A percentile compares a stretch with the other conserved stretches of the same genome.
Conservation (phyloP, 164 flowering plant genomes). For the Piper betle region DNA sequence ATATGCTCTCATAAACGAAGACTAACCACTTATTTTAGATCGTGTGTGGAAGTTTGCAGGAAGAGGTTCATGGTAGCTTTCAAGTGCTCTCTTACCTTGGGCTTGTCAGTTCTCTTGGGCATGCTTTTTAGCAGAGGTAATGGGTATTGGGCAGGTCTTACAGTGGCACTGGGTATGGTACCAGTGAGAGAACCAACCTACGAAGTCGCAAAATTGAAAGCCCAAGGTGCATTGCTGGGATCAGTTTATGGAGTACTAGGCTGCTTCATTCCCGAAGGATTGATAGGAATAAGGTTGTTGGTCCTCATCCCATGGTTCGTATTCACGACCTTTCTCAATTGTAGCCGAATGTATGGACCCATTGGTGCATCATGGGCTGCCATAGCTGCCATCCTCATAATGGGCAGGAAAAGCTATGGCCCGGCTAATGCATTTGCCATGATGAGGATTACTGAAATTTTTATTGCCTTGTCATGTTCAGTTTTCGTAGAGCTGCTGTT, state of each 20-base stretch:
- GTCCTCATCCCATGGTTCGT: slow-evolving; percentile 80
- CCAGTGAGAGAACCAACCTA: slow-evolving; percentile 76
- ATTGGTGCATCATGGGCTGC: slow-evolving; percentile 72
- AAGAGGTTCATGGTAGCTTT: slow-evolving; percentile 44
- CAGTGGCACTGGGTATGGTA: slow-evolving; percentile 59
- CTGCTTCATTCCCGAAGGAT: slow-evolving; percentile 47
- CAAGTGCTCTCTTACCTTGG: slow-evolving; percentile 60
- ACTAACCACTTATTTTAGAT: slow-evolving; percentile 1
- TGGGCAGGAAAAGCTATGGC: slow-evolving; percentile 62
- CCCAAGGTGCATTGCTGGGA: slow-evolving; percentile 84
- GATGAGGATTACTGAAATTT: slow-evolving; percentile 57
- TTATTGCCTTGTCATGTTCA: slow-evolving; percentile 57
- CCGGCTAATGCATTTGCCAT: slow-evolving; percentile 71
- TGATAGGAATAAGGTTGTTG: slow-evolving; percentile 35
- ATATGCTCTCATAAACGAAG: slow-evolving; percentile 8
- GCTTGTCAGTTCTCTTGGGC: slow-evolving; percentile 62
- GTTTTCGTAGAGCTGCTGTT: slow-evolving; percentile 53
- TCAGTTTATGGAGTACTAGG: slow-evolving; percentile 67
- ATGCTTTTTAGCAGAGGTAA: slow-evolving; percentile 44
- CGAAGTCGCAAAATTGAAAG: slow-evolving; percentile 49
- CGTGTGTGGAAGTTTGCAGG: too few relatives aligned
- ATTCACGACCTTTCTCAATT: slow-evolving; percentile 46
- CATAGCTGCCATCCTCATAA: slow-evolving; percentile 63
- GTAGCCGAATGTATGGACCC: slow-evolving; percentile 66
- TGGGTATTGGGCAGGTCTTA: slow-evolving; percentile 71